Evolutionary conservation across 2,329 filamentous ascomycete genomes (phyloP), one percentile per base, ranked within the genome.

Genomic region (Fusarium circinatum): DNA sequence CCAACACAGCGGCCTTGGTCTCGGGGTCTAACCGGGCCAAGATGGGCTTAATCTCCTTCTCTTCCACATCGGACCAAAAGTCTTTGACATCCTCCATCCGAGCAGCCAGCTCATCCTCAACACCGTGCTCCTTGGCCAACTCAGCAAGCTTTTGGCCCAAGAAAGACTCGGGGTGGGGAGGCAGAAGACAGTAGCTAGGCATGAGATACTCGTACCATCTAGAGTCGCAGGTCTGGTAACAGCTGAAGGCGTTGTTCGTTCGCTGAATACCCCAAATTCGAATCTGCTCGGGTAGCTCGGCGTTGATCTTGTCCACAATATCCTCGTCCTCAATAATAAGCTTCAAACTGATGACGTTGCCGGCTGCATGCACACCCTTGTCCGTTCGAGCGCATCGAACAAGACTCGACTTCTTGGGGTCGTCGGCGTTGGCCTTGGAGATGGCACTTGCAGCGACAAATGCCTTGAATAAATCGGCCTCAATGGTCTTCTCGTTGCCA

Each of bases 121-220:
- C 90, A 3, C 90, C 91, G 58, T 92, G 89, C 80, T 94, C 90
- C 80, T 93, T 91, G 1, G 94, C 94, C 60, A 91, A 85, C 77
- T 96, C 90, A n/a, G 90, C 88, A n/a, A 97, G 85, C 80, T 94
- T 94, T 83, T 92, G 93, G 14, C 94, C 95, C 41, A 99, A 83
- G 80, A 89, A 98, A 70, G 94, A 97, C 71, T 92, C 92, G 1
- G 95, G 95, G 80, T 98, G 95, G 0, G 96, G 96, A 26, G 96
- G 96, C 38, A 99, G 85, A 76, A 99, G 93, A 64, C 93, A 94
- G 83, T 98, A 95, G 47, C 93, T 96, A 6, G 96, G 96, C 82
- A 99, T 94, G 59, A 99, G 86, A 80, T 99, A 99, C 84, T 99
- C 96, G 84, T 99, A 99, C 88, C 95, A 97, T 76, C 96, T 89